These are phyloP conservation scores for Schwanniomyces etchellsii DNA, from an alignment of 1,139 yeast species.

Conservation along the genomic window DNA sequence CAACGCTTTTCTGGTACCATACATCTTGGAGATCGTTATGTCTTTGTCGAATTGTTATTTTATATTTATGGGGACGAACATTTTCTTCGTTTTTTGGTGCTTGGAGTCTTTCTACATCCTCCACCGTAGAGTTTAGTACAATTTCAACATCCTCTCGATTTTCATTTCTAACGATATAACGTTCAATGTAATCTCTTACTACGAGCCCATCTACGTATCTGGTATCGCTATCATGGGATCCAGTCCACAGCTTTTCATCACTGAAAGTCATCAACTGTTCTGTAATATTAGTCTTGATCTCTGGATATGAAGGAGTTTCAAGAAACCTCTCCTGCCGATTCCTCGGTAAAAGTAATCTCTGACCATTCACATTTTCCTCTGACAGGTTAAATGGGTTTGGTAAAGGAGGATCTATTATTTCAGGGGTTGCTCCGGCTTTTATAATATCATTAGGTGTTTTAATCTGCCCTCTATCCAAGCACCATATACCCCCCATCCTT, in stretches of 20 bases:
- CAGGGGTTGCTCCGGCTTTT: conserved; percentile 14
- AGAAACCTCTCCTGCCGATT: conserved; percentile 21
- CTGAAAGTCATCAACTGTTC: conserved; percentile 43
- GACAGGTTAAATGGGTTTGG: conserved; percentile 56
- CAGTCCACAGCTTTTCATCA: conserved; percentile 31
- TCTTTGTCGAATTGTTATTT: conserved; percentile 26
- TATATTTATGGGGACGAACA: conserved; percentile 26
- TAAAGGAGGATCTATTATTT: conserved; percentile 28
- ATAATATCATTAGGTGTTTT: conserved; percentile 13
- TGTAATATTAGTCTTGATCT: conserved; percentile 35
- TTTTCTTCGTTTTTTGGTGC: conserved; percentile 26
- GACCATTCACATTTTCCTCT: conserved; percentile 50
- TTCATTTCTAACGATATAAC: conserved; percentile 23
- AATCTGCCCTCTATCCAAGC: conserved; percentile 15
- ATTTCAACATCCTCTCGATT: background rate
- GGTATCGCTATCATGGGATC: conserved; percentile 16
- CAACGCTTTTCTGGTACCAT: conserved; percentile 16
- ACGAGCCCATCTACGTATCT: conserved; percentile 22
- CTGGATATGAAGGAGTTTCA: conserved; percentile 35
- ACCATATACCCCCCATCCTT: conserved; percentile 44
- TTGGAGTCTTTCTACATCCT: conserved; percentile 25
- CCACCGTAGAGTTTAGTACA: conserved; percentile 26
- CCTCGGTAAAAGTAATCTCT: conserved; percentile 40
- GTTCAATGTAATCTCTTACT: conserved; percentile 28
- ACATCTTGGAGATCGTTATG: conserved; percentile 20